Evolutionary conservation across 805 yeast genomes (phyloP).

Genomic region (Candida wancherniae): DNA sequence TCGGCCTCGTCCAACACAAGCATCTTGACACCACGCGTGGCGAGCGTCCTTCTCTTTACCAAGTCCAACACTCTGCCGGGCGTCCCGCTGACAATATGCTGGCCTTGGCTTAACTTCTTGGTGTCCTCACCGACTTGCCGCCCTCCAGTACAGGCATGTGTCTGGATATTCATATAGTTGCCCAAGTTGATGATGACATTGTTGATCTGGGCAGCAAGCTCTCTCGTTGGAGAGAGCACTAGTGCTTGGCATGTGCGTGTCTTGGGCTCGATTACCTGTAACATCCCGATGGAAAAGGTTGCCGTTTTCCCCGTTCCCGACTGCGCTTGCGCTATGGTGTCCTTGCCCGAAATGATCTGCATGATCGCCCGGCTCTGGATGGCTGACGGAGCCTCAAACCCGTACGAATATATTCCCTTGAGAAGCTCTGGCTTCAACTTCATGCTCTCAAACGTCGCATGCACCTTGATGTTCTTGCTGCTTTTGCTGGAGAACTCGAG

Average conservation of each 20-base stretch:
- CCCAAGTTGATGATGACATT: slow-evolving; percentile 84
- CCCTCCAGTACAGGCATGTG: slow-evolving; percentile 95
- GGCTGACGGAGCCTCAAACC: slow-evolving; percentile 95
- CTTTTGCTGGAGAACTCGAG: slow-evolving; percentile 48
- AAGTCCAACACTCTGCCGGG: slow-evolving; percentile 94
- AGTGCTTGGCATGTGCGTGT: slow-evolving; percentile 80
- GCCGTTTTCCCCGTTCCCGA: slow-evolving; percentile 99
- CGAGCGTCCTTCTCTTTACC: slow-evolving; percentile 75
- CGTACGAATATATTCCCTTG: slow-evolving; percentile 73
- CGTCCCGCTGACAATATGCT: slow-evolving; percentile 92
- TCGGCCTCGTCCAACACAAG: slow-evolving; percentile 95
- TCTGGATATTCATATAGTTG: slow-evolving; percentile 76
- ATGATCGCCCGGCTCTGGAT: slow-evolving; percentile 96
- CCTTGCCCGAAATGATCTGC: slow-evolving; percentile 92
- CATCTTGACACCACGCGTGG: slow-evolving; percentile 77
- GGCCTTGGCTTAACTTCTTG: slow-evolving; percentile 69
- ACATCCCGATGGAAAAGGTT: slow-evolving; percentile 90
- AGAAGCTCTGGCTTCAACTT: slow-evolving; percentile 34
- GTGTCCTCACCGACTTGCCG: slow-evolving; percentile 78
- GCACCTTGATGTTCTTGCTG: slow-evolving; percentile 53
- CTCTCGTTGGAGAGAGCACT: slow-evolving; percentile 93
- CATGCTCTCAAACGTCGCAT: slow-evolving; percentile 43
- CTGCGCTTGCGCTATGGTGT: slow-evolving; percentile 97
- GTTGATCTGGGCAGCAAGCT: slow-evolving; percentile 89
- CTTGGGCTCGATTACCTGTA: slow-evolving; percentile 76